Conservation (phyloP, 345 rosid species). For the Euclidium syriacum region DNA sequence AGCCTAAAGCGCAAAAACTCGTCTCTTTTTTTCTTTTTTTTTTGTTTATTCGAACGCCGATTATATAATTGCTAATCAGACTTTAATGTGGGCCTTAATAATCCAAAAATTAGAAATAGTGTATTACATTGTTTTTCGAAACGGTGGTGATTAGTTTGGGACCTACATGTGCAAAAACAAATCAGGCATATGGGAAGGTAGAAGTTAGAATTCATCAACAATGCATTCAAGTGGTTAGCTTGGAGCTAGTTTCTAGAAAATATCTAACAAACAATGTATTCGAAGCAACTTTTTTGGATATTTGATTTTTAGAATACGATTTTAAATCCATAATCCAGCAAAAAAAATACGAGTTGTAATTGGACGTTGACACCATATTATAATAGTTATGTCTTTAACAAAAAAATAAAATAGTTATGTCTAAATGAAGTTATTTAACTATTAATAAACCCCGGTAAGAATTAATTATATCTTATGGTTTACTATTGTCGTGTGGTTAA, state of each 20-base stretch:
- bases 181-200: neutral
- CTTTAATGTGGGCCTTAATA: neutral
- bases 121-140: neutral
- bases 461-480: neutral
- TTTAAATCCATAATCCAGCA: neutral
- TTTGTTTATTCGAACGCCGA: neutral
- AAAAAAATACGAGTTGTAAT: neutral
- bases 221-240: conserved; percentile 1
- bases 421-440: neutral
- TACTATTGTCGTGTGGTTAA: neutral
- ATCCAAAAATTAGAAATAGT: neutral
- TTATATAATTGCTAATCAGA: neutral
- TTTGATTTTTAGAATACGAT: too few species aligned
- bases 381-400: neutral
- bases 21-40: too few species aligned
- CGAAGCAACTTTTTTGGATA: too few species aligned
- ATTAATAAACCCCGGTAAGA: neutral
- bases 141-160: conserved; percentile 21
- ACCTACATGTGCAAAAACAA: neutral
- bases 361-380: neutral
- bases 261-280: too few species aligned
- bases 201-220: conserved; percentile 12
- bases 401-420: too few species aligned
- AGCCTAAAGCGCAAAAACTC: neutral
- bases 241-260: conserved; percentile 6